Evolutionary conservation across 441 rosid species (phyloP), one percentile per base, ranked within the genome.

Genomic region (Arabidopsis hybrid): DNA sequence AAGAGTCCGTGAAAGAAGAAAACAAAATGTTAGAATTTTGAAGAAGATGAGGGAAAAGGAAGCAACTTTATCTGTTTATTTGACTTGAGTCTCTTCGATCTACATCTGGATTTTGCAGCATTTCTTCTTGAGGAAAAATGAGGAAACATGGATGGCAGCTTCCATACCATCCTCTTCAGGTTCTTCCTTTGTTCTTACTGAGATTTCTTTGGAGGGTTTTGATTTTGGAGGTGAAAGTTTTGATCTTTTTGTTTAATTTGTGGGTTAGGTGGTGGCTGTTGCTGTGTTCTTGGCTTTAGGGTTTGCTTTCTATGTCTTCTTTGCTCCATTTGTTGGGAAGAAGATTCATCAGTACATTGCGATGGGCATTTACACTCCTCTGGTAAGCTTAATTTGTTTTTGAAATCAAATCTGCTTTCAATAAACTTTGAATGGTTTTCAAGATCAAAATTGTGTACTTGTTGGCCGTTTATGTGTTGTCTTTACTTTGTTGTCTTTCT

Each of bases 81-180:
- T 65, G 76, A 71, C 58, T 50, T 71, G 73, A 7, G 7, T 72
- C 18, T 14, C 76, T 55, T 70, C 78, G 68, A 50, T 74, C 75
- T 72, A 72, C 77, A 71, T 79, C 76, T 65, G 55, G 78, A 78
- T 61, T 76, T 73, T 79, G 76, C 82, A 71, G 77, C 84, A 79
- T 21, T 85, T 85, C 74, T 84, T 85, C 73, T 56, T 56, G 73
- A 62, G 56, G 1, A 6, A 47, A 78, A 77, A 95, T 95, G 99
- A 93, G 98, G 88, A 95, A 91, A 81, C 88, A 95, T 81, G 99
- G 99, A 80, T 95, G 99, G 98, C 91, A 95, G 73, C 95, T 95
- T 74, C 99, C 99, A 45, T 90, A 93, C 52, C 99, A 95, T 67
- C 98, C 99, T 13, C 98, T 95, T 59, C 99, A 95, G 97, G 99